Conservation (phyloP, 2,329 filamentous ascomycete species). For the Aspergillus flavus region DNA sequence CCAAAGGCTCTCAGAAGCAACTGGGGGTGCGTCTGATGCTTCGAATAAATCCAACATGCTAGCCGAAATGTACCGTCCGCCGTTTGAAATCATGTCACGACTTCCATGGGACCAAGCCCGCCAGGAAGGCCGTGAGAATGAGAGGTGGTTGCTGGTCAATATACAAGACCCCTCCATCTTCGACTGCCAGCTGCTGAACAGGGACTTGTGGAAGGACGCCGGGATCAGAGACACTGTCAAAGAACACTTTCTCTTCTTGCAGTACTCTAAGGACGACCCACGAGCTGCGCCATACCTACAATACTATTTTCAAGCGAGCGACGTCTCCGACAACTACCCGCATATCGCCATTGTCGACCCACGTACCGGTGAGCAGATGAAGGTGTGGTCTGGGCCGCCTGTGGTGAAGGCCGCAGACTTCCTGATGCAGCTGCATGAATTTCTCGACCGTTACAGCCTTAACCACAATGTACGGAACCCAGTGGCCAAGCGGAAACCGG, state of each 20-base stretch:
- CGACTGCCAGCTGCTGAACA: slow-evolving; percentile 89
- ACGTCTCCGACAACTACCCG: slow-evolving; percentile 87
- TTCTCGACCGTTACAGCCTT: slow-evolving; percentile 94
- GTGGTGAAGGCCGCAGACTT: slow-evolving; percentile 79
- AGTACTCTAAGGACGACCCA: slow-evolving; percentile 85
- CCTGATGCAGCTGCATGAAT: slow-evolving; percentile 88
- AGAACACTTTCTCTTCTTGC: slow-evolving; percentile 94
- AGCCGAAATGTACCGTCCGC: slow-evolving; percentile 89
- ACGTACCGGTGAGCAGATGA: slow-evolving; percentile 93
- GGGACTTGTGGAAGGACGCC: slow-evolving; percentile 92
- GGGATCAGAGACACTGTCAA: slow-evolving; percentile 76
- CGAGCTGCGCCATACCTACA: slow-evolving; percentile 79
- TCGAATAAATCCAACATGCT: slow-evolving; percentile 75
- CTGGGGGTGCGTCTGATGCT: slow-evolving; percentile 65
- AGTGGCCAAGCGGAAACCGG: slow-evolving; percentile 75
- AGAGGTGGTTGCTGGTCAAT: slow-evolving; percentile 96
- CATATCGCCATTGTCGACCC: slow-evolving; percentile 96
- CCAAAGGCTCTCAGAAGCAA: slow-evolving; percentile 60
- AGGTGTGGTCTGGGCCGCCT: slow-evolving; percentile 86
- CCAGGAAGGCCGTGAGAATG: slow-evolving; percentile 78
- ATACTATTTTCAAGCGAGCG: slow-evolving; percentile 82
- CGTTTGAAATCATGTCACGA: slow-evolving; percentile 83
- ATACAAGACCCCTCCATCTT: slow-evolving; percentile 93
- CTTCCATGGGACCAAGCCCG: slow-evolving; percentile 82
- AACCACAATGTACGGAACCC: slow-evolving; percentile 89